These are phyloP conservation scores for Oleoguttula mirabilis DNA, from an alignment of 495 filamentous ascomycete species.

Conservation along the genomic window DNA sequence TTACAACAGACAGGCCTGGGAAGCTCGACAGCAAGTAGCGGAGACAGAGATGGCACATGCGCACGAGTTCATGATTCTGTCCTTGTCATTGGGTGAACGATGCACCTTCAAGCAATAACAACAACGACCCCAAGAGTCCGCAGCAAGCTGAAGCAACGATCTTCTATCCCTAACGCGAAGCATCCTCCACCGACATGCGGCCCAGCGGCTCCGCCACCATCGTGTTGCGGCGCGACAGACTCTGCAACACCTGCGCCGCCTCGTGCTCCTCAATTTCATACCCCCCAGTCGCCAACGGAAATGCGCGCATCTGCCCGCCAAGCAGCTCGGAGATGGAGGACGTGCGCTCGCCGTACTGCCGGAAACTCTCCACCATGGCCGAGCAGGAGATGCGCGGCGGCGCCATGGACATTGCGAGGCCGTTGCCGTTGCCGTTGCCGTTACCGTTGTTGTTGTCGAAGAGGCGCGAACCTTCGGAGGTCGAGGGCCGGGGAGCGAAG, in stretches of 20 bases:
- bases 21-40: too few species aligned
- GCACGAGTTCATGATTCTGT: too few species aligned
- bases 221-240: slow-evolving; percentile 1
- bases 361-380: background rate
- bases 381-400: background rate
- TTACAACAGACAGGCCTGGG: too few species aligned
- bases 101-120: too few species aligned
- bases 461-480: background rate
- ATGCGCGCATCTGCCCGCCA: background rate
- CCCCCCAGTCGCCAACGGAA: background rate
- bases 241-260: slow-evolving; percentile 7
- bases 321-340: background rate
- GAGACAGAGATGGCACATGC: too few species aligned
- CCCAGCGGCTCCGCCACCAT: too few species aligned
- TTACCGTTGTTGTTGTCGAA: background rate
- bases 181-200: too few species aligned
- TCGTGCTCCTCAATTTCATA: slow-evolving; percentile 6
- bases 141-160: too few species aligned
- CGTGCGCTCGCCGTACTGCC: background rate
- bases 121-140: too few species aligned
- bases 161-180: too few species aligned
- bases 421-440: background rate
- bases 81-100: too few species aligned
- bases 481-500: background rate
- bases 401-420: background rate